Base-by-base conservation (phyloP, 495 filamentous ascomycete species). In the Annulohypoxylon maeteangense region DNA sequence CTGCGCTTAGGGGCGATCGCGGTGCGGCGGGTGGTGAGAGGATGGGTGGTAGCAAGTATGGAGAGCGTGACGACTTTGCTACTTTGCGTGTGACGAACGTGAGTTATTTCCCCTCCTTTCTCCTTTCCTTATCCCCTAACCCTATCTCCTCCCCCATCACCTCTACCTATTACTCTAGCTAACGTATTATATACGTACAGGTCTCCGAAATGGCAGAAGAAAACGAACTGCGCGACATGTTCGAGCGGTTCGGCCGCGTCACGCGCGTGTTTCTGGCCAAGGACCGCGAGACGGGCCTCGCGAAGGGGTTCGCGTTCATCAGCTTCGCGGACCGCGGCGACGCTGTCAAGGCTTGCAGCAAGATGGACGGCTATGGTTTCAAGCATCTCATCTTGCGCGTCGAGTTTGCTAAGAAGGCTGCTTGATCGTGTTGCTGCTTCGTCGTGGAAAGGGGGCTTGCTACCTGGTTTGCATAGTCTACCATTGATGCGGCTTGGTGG, bases 221-320 rank as follows among this genome's bases (percentile, higher is more conserved):
- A 81, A 79, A 86, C 68, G 95, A 99, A 78, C 86, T 99, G 57
- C 91, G 95, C 75, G 94, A 96, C 81, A 94, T 99, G 86, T 99
- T 99, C 85, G 94, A 97, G 83, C 88, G 95, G 44, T 97, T 95
- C 81, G 95, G 95, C 74, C 92, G 93, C 73, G 96, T 99, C 68
- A 98, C 94, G 42, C 90, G 94, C 78, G 96, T 99, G 50, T 99
- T 98, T 86, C 80, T 99, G 68, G 95, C 95, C 68, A 97, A 97
- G 84, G 96, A 99, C 81, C 85, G 95, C 78, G 96, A 98, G 53
- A 98, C 96, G 34, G 91, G 92, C 62, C 78, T 93, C 72, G 95
- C 96, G 58, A 99, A 99, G 87, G 95, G 95, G 47, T 99, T 98
- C 76, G 95, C 95, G 16, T 99, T 99, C 79, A 97, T 99, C 83